Evolutionary conservation across 2,329 filamentous ascomycete species (phyloP), one percentile per base, ranked within the genome.

Genomic region (Thelonectria discophora): DNA sequence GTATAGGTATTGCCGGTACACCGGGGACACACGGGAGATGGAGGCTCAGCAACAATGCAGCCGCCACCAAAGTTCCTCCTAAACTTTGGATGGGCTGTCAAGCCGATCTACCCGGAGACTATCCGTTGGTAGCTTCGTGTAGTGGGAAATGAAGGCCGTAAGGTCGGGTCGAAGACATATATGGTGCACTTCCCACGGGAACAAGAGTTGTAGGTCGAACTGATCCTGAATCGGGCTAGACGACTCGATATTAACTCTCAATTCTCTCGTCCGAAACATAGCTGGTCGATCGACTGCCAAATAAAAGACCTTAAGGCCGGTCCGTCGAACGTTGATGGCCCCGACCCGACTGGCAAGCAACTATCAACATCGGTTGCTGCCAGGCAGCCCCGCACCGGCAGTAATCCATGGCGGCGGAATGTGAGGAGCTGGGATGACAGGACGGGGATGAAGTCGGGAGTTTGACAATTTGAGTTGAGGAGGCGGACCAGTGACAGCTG

Each of bases 351-450:
- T 30, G 27, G n/a, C 13, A 27, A 18, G 18, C 21, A 24, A 15
- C 10, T 8, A 12, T 17, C 24, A 11, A 27, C 13, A 32, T 32
- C 27, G 24, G 34, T n/a, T 48, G 18, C 20, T 21, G 15, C 24
- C 40, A 18, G 34, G 30, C 34, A 34, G 34, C 24, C 39, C 15
- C 20, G 42, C 18, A 37, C 24, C 30, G 15, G n/a, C 43, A 40
- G 37, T 17, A 17, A 37, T 49, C 45, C 24, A 39, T n/a, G 49
- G 52, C 32, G 34, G n/a, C 18, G 34, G 53, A 54, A 11, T 21
- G 39, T 45, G 24, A 54, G n/a, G 18, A 20, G 27, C 12, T 45
- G 39, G 50, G 39, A 15, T 21, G 11, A 34, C 32, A 15, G 32
- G 39, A 42, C 17, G 8, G 50, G 37, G 49, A 34, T 3, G 32